Conservation (phyloP, 768 basidiomycete genomes). For the Gymnopilus dilepis region DNA sequence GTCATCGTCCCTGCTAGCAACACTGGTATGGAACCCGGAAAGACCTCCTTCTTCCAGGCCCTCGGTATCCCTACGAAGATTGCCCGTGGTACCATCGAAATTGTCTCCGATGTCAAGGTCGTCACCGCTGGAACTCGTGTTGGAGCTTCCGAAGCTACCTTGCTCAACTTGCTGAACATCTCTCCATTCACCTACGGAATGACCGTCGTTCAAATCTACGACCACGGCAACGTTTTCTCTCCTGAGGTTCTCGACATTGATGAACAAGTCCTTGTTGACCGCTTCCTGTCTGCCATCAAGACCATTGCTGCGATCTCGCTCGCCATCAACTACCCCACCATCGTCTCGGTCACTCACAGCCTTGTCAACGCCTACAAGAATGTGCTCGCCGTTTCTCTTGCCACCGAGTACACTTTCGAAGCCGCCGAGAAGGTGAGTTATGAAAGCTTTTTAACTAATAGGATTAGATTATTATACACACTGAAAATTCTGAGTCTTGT, state of each 20-base stretch:
- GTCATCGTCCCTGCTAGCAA: constrained; percentile 93
- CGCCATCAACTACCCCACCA: constrained; percentile 94
- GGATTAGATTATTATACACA: constrained; percentile 53
- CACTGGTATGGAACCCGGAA: constrained; percentile 99
- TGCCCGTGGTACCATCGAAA: constrained; percentile 99
- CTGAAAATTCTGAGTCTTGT: constrained; percentile 85
- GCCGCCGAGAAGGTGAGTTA: constrained; percentile 84
- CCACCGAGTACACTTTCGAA: constrained; percentile 94
- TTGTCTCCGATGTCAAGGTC: constrained; percentile 95
- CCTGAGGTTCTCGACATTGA: constrained; percentile 92
- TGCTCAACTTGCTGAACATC: constrained; percentile 99
- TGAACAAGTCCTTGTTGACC: constrained; percentile 88
- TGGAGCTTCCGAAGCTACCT: constrained; percentile 95
- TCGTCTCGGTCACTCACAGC: constrained; percentile 92
- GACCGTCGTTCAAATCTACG: constrained; percentile 96
- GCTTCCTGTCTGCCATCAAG: constrained; percentile 93
- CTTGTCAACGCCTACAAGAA: constrained; percentile 99
- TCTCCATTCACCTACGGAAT: constrained; percentile 99
- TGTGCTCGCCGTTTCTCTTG: constrained; percentile 85
- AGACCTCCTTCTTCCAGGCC: constrained; percentile 99
- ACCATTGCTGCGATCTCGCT: constrained; percentile 95
- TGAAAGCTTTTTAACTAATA: constrained; percentile 27
- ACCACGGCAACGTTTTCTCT: constrained; percentile 90
- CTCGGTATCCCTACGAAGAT: constrained; percentile 99
- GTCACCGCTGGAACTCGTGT: constrained; percentile 92